Evolutionary conservation across 1,139 yeast species (phyloP).

Genomic region (Geotrichum histeridarum): DNA sequence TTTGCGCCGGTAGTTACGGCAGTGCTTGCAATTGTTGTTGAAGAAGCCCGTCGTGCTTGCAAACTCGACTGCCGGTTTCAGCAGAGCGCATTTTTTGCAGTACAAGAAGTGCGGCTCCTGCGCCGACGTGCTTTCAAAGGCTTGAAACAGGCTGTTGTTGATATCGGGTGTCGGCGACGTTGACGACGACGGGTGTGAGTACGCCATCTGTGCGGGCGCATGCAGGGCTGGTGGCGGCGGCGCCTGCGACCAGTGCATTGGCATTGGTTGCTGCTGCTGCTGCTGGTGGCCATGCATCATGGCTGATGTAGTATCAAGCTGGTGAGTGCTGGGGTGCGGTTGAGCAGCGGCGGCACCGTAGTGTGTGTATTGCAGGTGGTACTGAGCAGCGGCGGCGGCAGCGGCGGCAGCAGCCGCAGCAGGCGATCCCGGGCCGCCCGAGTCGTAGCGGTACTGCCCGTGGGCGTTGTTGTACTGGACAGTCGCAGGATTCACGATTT

Average conservation of each 20-base stretch:
- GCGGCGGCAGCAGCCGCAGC: not conserved
- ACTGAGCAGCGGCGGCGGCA: slow-evolving; percentile 4
- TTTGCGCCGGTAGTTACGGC: slow-evolving; percentile 19
- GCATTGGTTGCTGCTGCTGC: slow-evolving; percentile 4
- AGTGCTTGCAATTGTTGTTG: slow-evolving; percentile 20
- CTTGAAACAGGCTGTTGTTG: slow-evolving; percentile 4
- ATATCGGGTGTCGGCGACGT: not conserved
- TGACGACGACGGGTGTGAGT: not conserved
- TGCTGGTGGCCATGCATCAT: slow-evolving; percentile 3
- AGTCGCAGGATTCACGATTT: slow-evolving; percentile 7
- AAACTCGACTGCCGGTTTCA: slow-evolving; percentile 19
- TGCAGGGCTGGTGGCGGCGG: slow-evolving; percentile 1
- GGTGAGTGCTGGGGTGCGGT: not conserved
- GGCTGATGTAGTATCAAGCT: not conserved
- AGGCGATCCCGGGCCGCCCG: not conserved
- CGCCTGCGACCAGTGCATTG: slow-evolving; percentile 1
- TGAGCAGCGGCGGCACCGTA: not conserved
- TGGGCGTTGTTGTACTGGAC: slow-evolving; percentile 5
- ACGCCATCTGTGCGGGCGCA: not conserved
- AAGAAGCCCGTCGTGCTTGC: slow-evolving; percentile 20
- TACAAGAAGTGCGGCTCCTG: slow-evolving; percentile 15
- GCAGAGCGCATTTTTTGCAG: slow-evolving; percentile 20
- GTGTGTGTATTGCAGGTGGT: slow-evolving; percentile 5
- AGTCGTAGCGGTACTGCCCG: slow-evolving; percentile 6
- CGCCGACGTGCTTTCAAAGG: slow-evolving; percentile 10